These are phyloP conservation scores for Suillus variegatus DNA, from an alignment of 768 basidiomycete species.

Conservation along the genomic window DNA sequence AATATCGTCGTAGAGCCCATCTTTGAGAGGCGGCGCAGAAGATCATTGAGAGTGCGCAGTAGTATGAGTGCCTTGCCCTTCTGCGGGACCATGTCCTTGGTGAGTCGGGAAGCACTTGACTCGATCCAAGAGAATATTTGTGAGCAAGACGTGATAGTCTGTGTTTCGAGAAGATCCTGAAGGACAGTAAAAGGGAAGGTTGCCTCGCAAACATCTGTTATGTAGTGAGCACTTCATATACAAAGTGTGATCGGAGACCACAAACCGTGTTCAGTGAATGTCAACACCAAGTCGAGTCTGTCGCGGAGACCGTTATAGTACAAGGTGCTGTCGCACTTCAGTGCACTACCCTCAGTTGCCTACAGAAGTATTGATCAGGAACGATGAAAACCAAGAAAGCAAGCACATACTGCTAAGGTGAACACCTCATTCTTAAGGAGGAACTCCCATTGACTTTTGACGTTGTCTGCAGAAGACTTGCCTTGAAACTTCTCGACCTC, in stretches of 20 bases:
- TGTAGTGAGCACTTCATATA: constrained; percentile 7
- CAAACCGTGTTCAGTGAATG: constrained; percentile 77
- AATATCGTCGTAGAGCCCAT: constrained; percentile 83
- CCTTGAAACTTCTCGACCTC: constrained; percentile 44
- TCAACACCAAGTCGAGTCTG: constrained; percentile 71
- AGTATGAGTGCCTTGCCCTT: constrained; percentile 88
- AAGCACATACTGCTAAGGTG: constrained; percentile 60
- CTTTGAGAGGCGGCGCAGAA: constrained; percentile 84
- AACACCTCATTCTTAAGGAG: constrained; percentile 72
- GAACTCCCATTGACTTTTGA: constrained; percentile 76
- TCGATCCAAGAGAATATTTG: constrained; percentile 91
- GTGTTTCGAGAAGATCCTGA: constrained; percentile 82
- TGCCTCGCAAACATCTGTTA: constrained; percentile 73
- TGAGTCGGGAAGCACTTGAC: constrained; percentile 64
- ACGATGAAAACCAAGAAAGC: neutral
- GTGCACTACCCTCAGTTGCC: constrained; percentile 68
- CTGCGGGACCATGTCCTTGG: constrained; percentile 77
- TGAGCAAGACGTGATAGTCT: constrained; percentile 83
- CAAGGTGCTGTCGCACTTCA: constrained; percentile 48
- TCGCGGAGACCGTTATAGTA: constrained; percentile 66
- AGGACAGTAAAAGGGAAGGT: constrained; percentile 73
- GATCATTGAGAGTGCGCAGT: constrained; percentile 83
- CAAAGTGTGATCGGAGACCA: constrained; percentile 11
- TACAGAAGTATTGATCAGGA: constrained; percentile 25
- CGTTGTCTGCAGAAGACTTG: constrained; percentile 54